Conservation (phyloP, 257 asterid genomes). For the Mitragyna speciosa region DNA sequence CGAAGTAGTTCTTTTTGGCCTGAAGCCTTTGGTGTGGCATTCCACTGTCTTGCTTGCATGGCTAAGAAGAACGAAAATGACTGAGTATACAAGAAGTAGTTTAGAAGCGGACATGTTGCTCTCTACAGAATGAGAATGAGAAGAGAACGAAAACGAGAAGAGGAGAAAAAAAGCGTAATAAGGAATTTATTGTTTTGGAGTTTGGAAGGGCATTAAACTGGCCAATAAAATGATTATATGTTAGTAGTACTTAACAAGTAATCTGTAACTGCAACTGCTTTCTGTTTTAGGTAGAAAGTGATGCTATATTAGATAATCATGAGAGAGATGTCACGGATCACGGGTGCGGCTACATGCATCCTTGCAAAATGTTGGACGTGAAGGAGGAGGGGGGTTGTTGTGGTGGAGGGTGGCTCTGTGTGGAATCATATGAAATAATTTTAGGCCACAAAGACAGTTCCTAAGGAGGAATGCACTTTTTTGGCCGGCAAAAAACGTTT, state of each 20-base stretch:
- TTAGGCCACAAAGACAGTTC: slow-evolving; percentile 33
- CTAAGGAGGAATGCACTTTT: slow-evolving; percentile 35
- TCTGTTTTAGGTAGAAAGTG: slow-evolving; percentile 26
- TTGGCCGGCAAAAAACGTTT: slow-evolving; percentile 3
- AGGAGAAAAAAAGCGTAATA: not conserved
- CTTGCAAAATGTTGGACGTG: slow-evolving; percentile 16
- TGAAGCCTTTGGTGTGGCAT: slow-evolving; percentile 59
- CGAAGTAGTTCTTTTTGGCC: slow-evolving; percentile 29
- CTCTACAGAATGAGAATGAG: slow-evolving; percentile 2
- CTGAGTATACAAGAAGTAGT: slow-evolving; percentile 15
- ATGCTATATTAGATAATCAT: slow-evolving; percentile 21
- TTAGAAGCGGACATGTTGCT: slow-evolving; percentile 26
- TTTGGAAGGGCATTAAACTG: slow-evolving; percentile 23
- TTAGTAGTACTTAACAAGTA: not conserved
- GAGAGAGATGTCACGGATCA: slow-evolving; percentile 53
- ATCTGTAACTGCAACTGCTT: not conserved
- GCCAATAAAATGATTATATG: slow-evolving; percentile 16
- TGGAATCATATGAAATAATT: slow-evolving; percentile 37
- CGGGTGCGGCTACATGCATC: slow-evolving; percentile 51
- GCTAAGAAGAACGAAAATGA: slow-evolving; percentile 30
- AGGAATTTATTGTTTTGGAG: slow-evolving; percentile 17
- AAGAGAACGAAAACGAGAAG: slow-evolving; percentile 8
- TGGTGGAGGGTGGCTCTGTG: not conserved
- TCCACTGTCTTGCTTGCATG: slow-evolving; percentile 15
- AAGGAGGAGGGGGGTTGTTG: slow-evolving; percentile 1